Evolutionary conservation across 2,329 filamentous ascomycete species (phyloP).

Genomic region (Colletotrichum horii): DNA sequence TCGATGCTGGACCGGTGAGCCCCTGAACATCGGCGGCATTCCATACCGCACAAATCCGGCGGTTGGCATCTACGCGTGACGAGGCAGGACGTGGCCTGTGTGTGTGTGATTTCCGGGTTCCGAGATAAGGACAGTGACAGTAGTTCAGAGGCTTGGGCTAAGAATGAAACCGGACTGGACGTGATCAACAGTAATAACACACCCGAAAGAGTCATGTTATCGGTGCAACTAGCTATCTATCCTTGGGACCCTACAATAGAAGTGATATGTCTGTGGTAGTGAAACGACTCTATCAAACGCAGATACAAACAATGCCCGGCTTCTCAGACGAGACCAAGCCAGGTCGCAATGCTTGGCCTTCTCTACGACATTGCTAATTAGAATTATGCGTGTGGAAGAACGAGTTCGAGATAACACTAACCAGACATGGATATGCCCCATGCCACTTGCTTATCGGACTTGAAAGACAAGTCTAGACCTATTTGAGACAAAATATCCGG

Average conservation of each 20-base stretch:
- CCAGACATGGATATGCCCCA: background rate
- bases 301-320: background rate
- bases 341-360: background rate
- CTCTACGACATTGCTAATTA: background rate
- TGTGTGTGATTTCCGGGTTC: slow-evolving; percentile 1
- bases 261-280: background rate
- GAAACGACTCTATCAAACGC: background rate
- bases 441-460: background rate
- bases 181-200: background rate
- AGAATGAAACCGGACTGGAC: background rate
- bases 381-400: background rate
- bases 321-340: background rate
- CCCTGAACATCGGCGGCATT: background rate
- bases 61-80: background rate
- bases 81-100: background rate
- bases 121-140: background rate
- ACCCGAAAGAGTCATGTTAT: background rate
- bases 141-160: background rate
- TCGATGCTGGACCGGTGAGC: background rate
- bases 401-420: background rate
- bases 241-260: background rate
- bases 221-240: background rate
- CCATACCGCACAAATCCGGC: background rate
- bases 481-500: background rate
- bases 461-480: background rate